Conservation (phyloP, 345 rosid genomes). For the Trapa bicornis region DNA sequence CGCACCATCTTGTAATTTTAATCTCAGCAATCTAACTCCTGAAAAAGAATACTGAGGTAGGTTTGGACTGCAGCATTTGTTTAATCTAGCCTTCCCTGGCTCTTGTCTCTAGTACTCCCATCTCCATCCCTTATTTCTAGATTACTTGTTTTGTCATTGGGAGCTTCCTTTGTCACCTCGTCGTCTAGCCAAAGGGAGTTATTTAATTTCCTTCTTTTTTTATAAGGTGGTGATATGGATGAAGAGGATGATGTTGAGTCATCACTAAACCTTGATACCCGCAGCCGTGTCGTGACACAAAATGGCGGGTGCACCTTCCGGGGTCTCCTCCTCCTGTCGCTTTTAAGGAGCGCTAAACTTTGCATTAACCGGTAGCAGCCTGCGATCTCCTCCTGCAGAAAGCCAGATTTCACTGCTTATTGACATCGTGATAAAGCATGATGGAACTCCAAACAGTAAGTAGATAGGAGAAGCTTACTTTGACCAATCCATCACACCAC, state of each 20-base stretch:
- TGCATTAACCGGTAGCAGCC: slow-evolving; percentile 78
- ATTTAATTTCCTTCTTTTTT: slow-evolving; percentile 68
- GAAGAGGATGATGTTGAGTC: slow-evolving; percentile 19
- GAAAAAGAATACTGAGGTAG: no score
- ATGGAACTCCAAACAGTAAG: background rate
- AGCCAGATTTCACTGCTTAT: slow-evolving; percentile 4
- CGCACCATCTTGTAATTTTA: no score
- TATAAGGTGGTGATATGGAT: slow-evolving; percentile 30
- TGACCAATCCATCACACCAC: slow-evolving; percentile 94
- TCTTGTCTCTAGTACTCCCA: no score
- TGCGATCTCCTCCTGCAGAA: slow-evolving; percentile 40
- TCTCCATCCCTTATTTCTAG: no score
- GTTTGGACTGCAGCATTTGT: no score
- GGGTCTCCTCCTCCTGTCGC: slow-evolving; percentile 30
- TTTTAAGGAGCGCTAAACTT: slow-evolving; percentile 27
- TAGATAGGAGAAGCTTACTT: slow-evolving; percentile 28
- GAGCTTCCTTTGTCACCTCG: slow-evolving; percentile 55
- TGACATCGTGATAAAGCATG: background rate
- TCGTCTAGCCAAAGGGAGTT: slow-evolving; percentile 50
- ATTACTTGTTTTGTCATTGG: slow-evolving; percentile 1
- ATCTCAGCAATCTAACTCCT: no score
- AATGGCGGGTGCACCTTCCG: slow-evolving; percentile 47
- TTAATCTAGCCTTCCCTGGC: no score
- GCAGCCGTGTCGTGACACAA: slow-evolving; percentile 49
- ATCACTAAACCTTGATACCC: slow-evolving; percentile 41